phyloP scores from a whole-genome alignment of 305 asterid genomes.

The Fraxinus platypoda region DNA sequence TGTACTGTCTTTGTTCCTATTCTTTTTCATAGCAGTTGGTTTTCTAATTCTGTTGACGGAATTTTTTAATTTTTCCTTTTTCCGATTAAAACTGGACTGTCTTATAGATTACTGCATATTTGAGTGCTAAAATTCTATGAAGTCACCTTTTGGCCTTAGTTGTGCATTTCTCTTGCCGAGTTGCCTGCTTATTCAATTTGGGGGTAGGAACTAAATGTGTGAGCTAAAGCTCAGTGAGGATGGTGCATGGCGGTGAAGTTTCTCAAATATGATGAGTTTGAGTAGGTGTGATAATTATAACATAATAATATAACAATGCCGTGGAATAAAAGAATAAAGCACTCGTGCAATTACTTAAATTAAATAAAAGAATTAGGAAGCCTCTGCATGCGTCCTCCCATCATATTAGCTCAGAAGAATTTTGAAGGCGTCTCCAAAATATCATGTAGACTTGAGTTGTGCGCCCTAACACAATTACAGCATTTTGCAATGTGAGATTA shows the following conservation, averaged over 20 bases:
- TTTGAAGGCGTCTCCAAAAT: neutral
- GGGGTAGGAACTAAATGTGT: neutral
- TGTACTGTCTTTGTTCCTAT: neutral
- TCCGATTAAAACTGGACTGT: neutral
- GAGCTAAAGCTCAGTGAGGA: neutral
- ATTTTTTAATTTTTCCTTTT: neutral
- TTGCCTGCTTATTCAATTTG: neutral
- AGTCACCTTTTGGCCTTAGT: neutral
- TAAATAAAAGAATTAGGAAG: neutral
- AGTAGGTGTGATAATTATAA: neutral
- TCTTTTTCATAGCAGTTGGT: neutral
- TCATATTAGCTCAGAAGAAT: neutral
- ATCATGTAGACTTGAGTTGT: neutral
- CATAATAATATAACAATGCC: neutral
- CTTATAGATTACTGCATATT: neutral
- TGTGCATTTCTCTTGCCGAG: neutral
- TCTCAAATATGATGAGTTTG: neutral
- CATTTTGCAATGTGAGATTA: neutral
- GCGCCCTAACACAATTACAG: neutral
- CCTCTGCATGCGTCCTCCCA: neutral
- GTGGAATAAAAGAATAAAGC: neutral
- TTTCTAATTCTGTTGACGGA: neutral
- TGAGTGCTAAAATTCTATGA: neutral
- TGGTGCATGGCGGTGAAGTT: neutral
- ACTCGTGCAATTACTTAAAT: neutral